A percentile compares a stretch with the other conserved stretches of the same genome.
These are phyloP conservation scores for Elymus sibiricus DNA, from an alignment of 176 grass and related monocot genomes.

Conservation along the genomic window DNA sequence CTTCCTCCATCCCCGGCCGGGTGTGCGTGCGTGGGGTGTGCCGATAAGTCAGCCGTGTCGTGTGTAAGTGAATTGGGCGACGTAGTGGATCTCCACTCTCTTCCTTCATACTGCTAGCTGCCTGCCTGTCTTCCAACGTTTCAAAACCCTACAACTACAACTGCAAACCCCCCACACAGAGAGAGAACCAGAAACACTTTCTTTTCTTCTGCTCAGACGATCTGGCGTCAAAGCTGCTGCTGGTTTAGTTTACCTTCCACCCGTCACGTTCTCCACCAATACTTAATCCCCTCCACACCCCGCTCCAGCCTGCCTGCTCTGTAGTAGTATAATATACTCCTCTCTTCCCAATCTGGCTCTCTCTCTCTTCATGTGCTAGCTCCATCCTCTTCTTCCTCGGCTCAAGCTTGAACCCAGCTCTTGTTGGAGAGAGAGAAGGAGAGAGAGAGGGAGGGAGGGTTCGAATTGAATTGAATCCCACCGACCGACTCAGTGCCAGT, in stretches of 20 bases:
- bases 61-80: background rate
- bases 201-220: background rate
- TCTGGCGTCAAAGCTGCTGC: background rate
- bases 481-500: conserved; percentile 17
- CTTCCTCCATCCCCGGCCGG: background rate
- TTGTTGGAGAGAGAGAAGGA: background rate
- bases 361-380: background rate
- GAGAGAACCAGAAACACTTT: background rate
- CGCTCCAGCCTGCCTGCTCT: background rate
- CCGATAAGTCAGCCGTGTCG: background rate
- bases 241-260: conserved; percentile 19
- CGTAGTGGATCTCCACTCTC: conserved; percentile 42
- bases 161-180: background rate
- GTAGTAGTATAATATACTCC: conserved; percentile 24
- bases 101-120: background rate
- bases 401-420: background rate
- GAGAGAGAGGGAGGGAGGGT: background rate
- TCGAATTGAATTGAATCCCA: conserved; percentile 37
- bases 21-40: background rate
- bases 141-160: background rate
- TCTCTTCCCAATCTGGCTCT: conserved; percentile 37
- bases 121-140: conserved; percentile 31
- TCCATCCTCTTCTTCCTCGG: background rate
- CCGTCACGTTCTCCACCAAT: conserved; percentile 67
- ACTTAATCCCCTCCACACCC: conserved; percentile 11